Conservation (phyloP, 495 filamentous ascomycete species). For the Cladorrhinum samala region DNA sequence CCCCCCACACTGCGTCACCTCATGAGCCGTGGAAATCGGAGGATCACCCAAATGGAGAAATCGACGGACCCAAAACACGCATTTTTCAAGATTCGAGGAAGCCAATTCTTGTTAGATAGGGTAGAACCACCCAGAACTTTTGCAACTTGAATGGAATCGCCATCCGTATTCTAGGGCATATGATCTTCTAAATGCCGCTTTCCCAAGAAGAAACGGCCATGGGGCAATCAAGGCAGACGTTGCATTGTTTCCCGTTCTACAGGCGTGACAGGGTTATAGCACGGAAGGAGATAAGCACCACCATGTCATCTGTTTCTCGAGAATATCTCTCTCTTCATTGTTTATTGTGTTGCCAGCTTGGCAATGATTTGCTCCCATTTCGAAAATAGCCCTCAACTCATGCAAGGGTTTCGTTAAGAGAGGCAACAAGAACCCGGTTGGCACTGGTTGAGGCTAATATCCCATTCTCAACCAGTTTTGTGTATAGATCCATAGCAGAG, state of each 20-base stretch:
- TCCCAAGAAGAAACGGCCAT: background rate
- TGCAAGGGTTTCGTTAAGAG: constrained; percentile 28
- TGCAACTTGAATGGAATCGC: too few species aligned
- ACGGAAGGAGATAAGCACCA: background rate
- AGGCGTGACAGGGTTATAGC: too few species aligned
- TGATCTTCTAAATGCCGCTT: background rate
- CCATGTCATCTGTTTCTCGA: too few species aligned
- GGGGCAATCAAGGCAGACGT: background rate
- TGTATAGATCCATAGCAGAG: constrained; percentile 34
- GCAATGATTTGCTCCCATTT: too few species aligned
- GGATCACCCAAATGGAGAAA: background rate
- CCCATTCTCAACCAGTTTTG: constrained; percentile 36
- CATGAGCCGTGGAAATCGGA: background rate
- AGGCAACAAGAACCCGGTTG: constrained; percentile 37
- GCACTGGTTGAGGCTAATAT: constrained; percentile 38
- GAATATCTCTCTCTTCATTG: too few species aligned
- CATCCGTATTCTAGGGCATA: background rate
- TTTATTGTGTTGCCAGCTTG: background rate
- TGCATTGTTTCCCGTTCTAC: background rate
- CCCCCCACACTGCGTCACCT: constrained; percentile 4
- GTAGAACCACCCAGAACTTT: too few species aligned
- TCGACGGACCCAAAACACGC: background rate
- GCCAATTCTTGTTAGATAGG: background rate
- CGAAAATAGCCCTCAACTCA: too few species aligned
- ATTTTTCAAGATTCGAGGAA: background rate